Evolutionary conservation across 352 stramenopile genomes (phyloP).

Genomic region (Pythium coloratum): DNA sequence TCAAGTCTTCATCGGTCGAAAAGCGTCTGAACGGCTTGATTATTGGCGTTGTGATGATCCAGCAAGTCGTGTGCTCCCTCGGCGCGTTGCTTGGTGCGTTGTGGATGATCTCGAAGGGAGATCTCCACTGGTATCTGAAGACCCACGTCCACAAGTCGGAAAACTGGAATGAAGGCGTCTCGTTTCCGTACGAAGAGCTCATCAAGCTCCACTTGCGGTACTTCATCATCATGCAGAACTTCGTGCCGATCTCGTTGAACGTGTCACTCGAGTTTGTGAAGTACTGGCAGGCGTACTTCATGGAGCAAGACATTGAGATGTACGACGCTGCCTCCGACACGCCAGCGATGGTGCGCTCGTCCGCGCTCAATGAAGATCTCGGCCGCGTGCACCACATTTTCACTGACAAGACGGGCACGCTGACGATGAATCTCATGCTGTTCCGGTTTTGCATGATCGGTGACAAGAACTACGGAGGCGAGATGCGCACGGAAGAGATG

Average conservation of each 20-base stretch:
- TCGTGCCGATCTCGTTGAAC: slow-evolving; percentile 98
- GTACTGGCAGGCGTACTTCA: slow-evolving; percentile 95
- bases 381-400: slow-evolving; percentile 92
- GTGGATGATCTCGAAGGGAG: slow-evolving; percentile 68
- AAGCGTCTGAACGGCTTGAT: slow-evolving; percentile 72
- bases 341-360: slow-evolving; percentile 75
- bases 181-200: slow-evolving; percentile 56
- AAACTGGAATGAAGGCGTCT: slow-evolving; percentile 31
- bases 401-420: slow-evolving; percentile 95
- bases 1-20: slow-evolving; percentile 82
- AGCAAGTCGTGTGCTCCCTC: slow-evolving; percentile 71
- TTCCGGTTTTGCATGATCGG: slow-evolving; percentile 96
- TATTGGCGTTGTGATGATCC: slow-evolving; percentile 68
- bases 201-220: slow-evolving; percentile 90
- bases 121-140: slow-evolving; percentile 70
- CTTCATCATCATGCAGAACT: slow-evolving; percentile 97
- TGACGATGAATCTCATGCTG: slow-evolving; percentile 96
- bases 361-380: slow-evolving; percentile 91
- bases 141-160: slow-evolving; percentile 18
- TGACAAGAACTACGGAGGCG: slow-evolving; percentile 90
- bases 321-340: slow-evolving; percentile 91
- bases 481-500: slow-evolving; percentile 54
- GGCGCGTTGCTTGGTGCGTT: slow-evolving; percentile 60
- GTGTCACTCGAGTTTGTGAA: slow-evolving; percentile 97
- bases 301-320: slow-evolving; percentile 91